Base-by-base conservation (phyloP, 768 basidiomycete species). In the Pulveroboletus sp. region DNA sequence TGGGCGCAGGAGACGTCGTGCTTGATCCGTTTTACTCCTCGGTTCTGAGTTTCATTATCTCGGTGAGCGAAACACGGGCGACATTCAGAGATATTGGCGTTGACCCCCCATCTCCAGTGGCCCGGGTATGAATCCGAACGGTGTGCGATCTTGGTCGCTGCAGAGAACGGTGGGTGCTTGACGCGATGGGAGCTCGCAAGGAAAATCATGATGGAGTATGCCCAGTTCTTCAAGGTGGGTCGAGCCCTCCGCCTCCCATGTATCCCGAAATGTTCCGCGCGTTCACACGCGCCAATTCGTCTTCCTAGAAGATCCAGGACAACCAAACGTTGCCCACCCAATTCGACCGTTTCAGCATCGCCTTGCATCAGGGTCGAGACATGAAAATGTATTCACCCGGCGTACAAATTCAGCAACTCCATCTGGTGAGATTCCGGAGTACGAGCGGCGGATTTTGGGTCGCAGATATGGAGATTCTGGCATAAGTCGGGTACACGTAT, bases 401-500 rank as follows among this genome's bases (percentile, higher is more conserved):
- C 5, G 23, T 54, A 6, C 56, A 50, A 20, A 6, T 58, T 1
- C 5, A 4, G 19, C 52, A 59, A 7, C 51, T 58, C 16, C 34
- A 45, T 44, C 38, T 58, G 1, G 38, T 54, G 8, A 19, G 45
- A 24, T 3, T 58, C 5, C 41, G 56, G 12, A 31, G 36, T 2
- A 43, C 24, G 10, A 7, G 14, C 5, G 23, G 16, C 7, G 47
- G 44, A 27, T 4, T 5, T 12, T 58, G 56, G 57, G 17, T 48
- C 10, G 52, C 53, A 4, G 57, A 59, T 4, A 5, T 59, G 13
- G 53, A 59, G 5, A 37, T 52, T 12, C n/a, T n/a, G n/a, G n/a
- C n/a, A n/a, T n/a, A n/a, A n/a, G n/a, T n/a, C n/a, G n/a, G n/a
- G n/a, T n/a, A n/a, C n/a, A n/a, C n/a, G n/a, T n/a, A n/a, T n/a